Conservation (phyloP, 192 early-diverging fungal genomes). For the Dimargaris cristalligena region DNA sequence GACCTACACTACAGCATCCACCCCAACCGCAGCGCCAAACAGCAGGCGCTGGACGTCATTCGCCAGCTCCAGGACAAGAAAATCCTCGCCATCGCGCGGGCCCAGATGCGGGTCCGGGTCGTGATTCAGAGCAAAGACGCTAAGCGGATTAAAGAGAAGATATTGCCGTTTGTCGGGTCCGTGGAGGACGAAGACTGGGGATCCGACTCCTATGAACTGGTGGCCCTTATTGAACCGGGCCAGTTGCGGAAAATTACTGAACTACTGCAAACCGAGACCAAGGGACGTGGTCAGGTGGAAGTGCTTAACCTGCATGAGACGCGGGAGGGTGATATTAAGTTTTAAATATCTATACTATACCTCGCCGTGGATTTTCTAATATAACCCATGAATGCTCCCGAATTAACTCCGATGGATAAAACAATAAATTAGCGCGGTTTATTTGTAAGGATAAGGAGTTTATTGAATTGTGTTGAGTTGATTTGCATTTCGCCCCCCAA, state of each 20-base stretch:
- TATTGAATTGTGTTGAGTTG: too few relatives aligned
- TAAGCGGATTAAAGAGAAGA: conserved; percentile 70
- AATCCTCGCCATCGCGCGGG: conserved; percentile 79
- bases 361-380: too few relatives aligned
- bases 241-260: conserved; percentile 75
- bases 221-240: conserved; percentile 76
- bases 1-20: conserved; percentile 88
- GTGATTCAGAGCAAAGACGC: conserved; percentile 65
- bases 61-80: conserved; percentile 77
- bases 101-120: conserved; percentile 85
- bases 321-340: conserved; percentile 46
- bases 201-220: conserved; percentile 13
- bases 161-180: conserved; percentile 36
- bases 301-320: conserved; percentile 64
- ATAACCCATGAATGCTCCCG: too few relatives aligned
- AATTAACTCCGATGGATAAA: too few relatives aligned
- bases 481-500: too few relatives aligned
- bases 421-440: too few relatives aligned
- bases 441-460: too few relatives aligned
- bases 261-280: conserved; percentile 64
- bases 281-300: conserved; percentile 77
- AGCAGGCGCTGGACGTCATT: conserved; percentile 83
- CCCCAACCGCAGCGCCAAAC: conserved; percentile 70
- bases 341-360: too few relatives aligned
- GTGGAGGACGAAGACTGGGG: conserved; percentile 46